These are phyloP conservation scores for Penicillium sumatraense DNA, from an alignment of 2,329 filamentous ascomycete species.

Conservation along the genomic window DNA sequence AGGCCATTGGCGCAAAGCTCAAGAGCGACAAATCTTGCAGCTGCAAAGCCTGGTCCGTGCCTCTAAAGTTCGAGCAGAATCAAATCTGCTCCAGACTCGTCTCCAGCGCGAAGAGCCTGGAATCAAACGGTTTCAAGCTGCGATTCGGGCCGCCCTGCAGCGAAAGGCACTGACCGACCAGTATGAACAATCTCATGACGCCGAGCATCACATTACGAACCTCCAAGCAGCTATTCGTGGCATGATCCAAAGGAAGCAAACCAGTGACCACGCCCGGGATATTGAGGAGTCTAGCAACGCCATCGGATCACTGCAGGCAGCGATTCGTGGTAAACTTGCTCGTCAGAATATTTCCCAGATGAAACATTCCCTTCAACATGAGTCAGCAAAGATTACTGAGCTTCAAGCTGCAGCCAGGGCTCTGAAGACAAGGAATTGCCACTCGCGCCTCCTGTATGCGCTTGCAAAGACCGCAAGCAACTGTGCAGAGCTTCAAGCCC, in stretches of 20 bases:
- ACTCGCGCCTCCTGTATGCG: slow-evolving; percentile 44
- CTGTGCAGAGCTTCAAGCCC: slow-evolving; percentile 53
- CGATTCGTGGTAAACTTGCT: slow-evolving; percentile 62
- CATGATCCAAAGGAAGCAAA: slow-evolving; percentile 61
- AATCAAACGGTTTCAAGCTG: slow-evolving; percentile 59
- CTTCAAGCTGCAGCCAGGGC: slow-evolving; percentile 44
- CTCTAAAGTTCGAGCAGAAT: slow-evolving; percentile 47
- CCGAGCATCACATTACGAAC: slow-evolving; percentile 57
- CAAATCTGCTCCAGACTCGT: slow-evolving; percentile 46
- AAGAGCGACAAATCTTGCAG: slow-evolving; percentile 73
- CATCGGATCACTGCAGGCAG: slow-evolving; percentile 58
- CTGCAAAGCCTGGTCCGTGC: slow-evolving; percentile 81
- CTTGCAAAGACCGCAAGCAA: slow-evolving; percentile 46
- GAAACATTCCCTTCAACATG: slow-evolving; percentile 29
- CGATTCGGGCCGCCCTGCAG: slow-evolving; percentile 55
- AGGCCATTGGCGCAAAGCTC: slow-evolving; percentile 72
- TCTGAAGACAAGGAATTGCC: slow-evolving; percentile 42
- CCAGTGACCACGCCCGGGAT: slow-evolving; percentile 32
- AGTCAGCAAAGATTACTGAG: slow-evolving; percentile 33
- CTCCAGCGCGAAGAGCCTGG: slow-evolving; percentile 47
- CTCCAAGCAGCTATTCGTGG: slow-evolving; percentile 73
- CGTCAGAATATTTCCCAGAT: slow-evolving; percentile 34
- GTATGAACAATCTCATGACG: slow-evolving; percentile 43
- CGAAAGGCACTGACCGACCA: slow-evolving; percentile 48
- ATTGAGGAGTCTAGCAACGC: slow-evolving; percentile 58